Conservation (phyloP, 345 rosid species). For the Noccaea bulbosa region DNA sequence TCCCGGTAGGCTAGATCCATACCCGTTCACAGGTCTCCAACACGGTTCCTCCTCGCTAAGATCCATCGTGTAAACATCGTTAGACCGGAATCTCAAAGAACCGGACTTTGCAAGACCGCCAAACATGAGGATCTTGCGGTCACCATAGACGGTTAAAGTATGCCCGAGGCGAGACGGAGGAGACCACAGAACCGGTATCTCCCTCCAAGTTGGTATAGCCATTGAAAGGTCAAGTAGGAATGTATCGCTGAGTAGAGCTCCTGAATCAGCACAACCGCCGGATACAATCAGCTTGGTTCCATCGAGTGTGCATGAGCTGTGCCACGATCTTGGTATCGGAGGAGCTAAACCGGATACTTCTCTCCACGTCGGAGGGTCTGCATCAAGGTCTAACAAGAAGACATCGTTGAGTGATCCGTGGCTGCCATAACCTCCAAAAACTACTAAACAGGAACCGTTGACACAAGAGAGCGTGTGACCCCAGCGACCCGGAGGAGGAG, state of each 20-base stretch:
- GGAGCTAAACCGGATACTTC: constrained; percentile 93
- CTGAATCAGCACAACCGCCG: constrained; percentile 96
- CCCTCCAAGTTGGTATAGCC: constrained; percentile 92
- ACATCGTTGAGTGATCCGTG: constrained; percentile 91
- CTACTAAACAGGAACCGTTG: constrained; percentile 83
- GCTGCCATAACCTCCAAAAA: constrained; percentile 92
- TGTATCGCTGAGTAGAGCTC: constrained; percentile 86
- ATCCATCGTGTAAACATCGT: constrained; percentile 94
- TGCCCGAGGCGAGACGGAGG: constrained; percentile 95
- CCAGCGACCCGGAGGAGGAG: constrained; percentile 98
- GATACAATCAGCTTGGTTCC: constrained; percentile 93
- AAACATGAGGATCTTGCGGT: constrained; percentile 85
- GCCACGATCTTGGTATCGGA: constrained; percentile 96
- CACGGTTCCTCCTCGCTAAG: constrained; percentile 86
- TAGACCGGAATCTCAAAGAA: constrained; percentile 83
- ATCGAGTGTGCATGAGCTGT: constrained; percentile 95
- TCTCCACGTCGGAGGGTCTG: constrained; percentile 88
- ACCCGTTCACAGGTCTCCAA: constrained; percentile 80
- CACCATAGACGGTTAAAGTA: constrained; percentile 84
- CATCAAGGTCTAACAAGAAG: constrained; percentile 84
- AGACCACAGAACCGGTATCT: constrained; percentile 86
- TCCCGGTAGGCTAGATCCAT: constrained; percentile 68
- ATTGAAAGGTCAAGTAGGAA: constrained; percentile 88
- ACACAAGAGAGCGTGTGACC: constrained; percentile 93
- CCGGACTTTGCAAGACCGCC: constrained; percentile 93